Evolutionary conservation across 305 asterid species (phyloP).

Genomic region (Fraxinus dipetala): DNA sequence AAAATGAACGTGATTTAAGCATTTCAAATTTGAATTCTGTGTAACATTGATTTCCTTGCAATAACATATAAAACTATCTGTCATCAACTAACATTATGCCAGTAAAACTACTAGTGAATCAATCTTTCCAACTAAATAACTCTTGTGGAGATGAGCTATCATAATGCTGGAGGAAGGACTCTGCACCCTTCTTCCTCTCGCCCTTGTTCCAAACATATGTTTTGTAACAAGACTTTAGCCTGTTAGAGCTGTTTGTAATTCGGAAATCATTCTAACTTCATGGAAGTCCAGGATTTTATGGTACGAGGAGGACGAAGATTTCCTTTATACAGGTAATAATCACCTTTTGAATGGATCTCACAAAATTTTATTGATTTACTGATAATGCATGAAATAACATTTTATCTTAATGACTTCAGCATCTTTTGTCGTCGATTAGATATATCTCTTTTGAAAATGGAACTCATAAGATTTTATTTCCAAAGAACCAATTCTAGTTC

Average conservation of each 20-base stretch:
- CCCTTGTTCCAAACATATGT: not conserved
- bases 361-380: not conserved
- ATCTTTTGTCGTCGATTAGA: not conserved
- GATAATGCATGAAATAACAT: not conserved
- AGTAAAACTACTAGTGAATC: not conserved
- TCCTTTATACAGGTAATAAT: slow-evolving; percentile 79
- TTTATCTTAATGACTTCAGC: not conserved
- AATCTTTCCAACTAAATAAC: not conserved
- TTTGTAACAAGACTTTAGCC: not conserved
- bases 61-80: not conserved
- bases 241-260: slow-evolving; percentile 7
- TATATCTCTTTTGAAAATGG: not conserved
- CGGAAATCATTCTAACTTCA: slow-evolving; percentile 24
- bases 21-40: not conserved
- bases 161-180: not conserved
- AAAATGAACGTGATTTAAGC: not conserved
- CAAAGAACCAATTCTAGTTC: not conserved
- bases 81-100: not conserved
- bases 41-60: not conserved
- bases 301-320: slow-evolving; percentile 77
- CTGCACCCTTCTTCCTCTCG: not conserved
- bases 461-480: not conserved
- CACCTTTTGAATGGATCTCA: slow-evolving; percentile 1
- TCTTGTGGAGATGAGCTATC: not conserved
- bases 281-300: slow-evolving; percentile 65